Base-by-base conservation (phyloP, 306 rosid species). In the Boehmeria nivea region DNA sequence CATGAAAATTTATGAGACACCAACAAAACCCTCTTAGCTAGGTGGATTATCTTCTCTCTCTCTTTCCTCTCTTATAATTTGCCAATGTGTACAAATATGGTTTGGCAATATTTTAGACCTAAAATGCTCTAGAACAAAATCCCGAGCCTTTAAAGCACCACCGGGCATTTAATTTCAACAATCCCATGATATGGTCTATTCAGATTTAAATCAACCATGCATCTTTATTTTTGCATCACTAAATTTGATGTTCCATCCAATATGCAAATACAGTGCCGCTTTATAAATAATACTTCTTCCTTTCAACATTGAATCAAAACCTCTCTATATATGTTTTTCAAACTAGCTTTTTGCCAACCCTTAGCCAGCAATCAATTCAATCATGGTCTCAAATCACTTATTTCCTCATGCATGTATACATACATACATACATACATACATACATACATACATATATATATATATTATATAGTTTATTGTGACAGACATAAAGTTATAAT, bases 201-300 rank as follows among this genome's bases (percentile, higher is more conserved):
- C 24, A 18, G 5, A 9, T 45, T 3, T 45, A 45, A 3, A 19
- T 31, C 2, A n/a, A n/a, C n/a, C n/a, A n/a, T n/a, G n/a, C n/a
- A n/a, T n/a, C 16, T 22, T 49, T 49, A 10, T 22, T 13, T 49
- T 49, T 5, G 54, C 54, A 24, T 24, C 33, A 49, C 33, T 15
- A 49, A 24, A 9, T 49, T 49, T 49, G 28, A 49, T 23, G 33
- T 49, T 49, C 33, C 54, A 22, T 49, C 54, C 54, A 45, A 45
- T 45, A 45, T 45, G 26, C 14, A 49, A 3, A 49, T 3, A 24
- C 17, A 23, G 34, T 49, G 33, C 18, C n/a, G n/a, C n/a, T n/a
- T 13, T 49, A 11, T 21, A 9, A 39, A 39, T 39, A 39, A 39
- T 10, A 3, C 7, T 42, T 10, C 19, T 13, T 14, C n/a, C 18